A percentile compares a stretch with the other conserved stretches of the same genome.
These are phyloP conservation scores for Vaccinium myrtillus DNA, from an alignment of 148 eudicot species.

Conservation along the genomic window DNA sequence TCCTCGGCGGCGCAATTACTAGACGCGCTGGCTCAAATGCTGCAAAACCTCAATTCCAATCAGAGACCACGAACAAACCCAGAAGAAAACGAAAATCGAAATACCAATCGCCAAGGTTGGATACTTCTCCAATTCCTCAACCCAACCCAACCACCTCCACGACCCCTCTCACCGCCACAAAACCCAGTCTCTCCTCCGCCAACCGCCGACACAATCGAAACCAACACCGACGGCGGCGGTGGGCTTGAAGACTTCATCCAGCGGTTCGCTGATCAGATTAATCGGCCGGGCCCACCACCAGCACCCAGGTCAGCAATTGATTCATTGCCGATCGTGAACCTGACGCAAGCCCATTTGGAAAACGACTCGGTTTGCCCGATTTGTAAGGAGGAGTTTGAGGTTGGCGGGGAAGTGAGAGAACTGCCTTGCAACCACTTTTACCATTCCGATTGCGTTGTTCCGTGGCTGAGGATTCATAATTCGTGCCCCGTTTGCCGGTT, in stretches of 20 bases:
- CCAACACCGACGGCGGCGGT: not conserved
- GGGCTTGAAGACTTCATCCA: slow-evolving; percentile 19
- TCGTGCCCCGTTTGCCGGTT: slow-evolving; percentile 77
- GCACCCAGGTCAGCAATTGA: slow-evolving; percentile 27
- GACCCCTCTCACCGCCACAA: slow-evolving; percentile 17
- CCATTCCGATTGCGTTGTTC: slow-evolving; percentile 60
- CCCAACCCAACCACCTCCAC: slow-evolving; percentile 17
- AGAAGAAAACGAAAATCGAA: slow-evolving; percentile 11
- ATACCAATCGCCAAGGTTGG: slow-evolving; percentile 3
- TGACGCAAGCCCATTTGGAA: slow-evolving; percentile 23
- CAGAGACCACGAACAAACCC: not conserved
- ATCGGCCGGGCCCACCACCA: slow-evolving; percentile 36
- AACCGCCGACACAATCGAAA: not conserved
- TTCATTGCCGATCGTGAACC: slow-evolving; percentile 18
- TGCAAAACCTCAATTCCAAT: slow-evolving; percentile 23
- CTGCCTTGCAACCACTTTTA: slow-evolving; percentile 65
- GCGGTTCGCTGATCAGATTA: slow-evolving; percentile 16
- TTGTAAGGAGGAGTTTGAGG: slow-evolving; percentile 65
- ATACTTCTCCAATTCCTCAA: slow-evolving; percentile 24
- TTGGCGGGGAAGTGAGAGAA: slow-evolving; percentile 38
- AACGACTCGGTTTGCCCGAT: slow-evolving; percentile 50
- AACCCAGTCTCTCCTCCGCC: not conserved
- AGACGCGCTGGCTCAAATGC: slow-evolving; percentile 29
- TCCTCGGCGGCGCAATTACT: slow-evolving; percentile 18
- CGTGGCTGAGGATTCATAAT: slow-evolving; percentile 63